Percentiles rank a stretch among this genome's conserved stretches.
Conservation (phyloP, 148 eudicot species). For the Euryodendron excelsum region DNA sequence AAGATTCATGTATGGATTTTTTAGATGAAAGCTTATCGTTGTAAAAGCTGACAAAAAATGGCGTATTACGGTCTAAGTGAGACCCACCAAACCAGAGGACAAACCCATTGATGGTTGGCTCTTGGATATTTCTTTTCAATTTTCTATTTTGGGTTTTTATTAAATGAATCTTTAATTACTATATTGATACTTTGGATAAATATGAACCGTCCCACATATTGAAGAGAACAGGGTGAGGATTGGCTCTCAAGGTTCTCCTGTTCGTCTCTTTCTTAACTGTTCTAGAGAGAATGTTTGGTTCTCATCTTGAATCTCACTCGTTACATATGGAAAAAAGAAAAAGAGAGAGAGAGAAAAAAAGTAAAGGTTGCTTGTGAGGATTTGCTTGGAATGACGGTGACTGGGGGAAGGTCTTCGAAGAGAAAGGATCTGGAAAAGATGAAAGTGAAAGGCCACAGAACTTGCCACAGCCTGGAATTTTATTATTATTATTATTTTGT, state of each 20-base stretch:
- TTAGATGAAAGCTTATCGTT: not conserved
- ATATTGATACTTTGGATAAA: conserved; percentile 4
- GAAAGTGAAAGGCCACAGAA: no score
- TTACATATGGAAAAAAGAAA: not conserved
- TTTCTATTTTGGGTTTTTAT: not conserved
- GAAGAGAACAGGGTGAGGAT: not conserved
- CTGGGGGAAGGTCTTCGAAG: no score
- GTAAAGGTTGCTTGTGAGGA: not conserved
- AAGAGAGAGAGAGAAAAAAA: no score
- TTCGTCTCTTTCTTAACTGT: not conserved
- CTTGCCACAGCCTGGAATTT: no score
- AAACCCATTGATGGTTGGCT: conserved; percentile 1
- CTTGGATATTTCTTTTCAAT: not conserved
- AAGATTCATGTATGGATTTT: not conserved
- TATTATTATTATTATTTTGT: no score
- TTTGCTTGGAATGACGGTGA: not conserved
- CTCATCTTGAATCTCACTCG: not conserved
- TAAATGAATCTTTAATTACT: not conserved
- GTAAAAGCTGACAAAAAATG: conserved; percentile 6
- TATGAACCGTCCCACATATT: not conserved
- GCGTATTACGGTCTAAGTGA: conserved; percentile 6
- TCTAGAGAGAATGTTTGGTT: not conserved
- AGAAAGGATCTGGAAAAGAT: no score
- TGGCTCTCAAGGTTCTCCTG: not conserved
- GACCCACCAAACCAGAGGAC: conserved; percentile 14